phyloP scores from a whole-genome alignment of 2,329 filamentous ascomycete species.

The Xylaria sp. region DNA sequence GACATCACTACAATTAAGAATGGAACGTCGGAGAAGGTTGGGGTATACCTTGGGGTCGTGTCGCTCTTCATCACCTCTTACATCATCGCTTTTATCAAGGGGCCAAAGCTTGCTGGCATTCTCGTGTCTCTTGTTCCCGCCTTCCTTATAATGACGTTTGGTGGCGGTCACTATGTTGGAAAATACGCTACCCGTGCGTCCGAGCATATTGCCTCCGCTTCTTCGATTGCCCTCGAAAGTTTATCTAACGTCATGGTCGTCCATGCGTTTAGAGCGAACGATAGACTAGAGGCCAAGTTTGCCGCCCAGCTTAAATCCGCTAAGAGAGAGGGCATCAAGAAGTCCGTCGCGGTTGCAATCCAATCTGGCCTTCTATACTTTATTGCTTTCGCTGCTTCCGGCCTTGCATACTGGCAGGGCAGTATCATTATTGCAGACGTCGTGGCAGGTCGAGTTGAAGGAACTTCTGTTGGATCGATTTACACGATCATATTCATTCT shows the following conservation, averaged over 20 bases:
- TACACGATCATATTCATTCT: constrained; percentile 74
- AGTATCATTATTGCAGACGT: constrained; percentile 58
- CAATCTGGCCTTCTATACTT: constrained; percentile 74
- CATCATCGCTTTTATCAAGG: constrained; percentile 70
- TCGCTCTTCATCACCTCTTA: constrained; percentile 71
- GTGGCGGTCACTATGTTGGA: constrained; percentile 61
- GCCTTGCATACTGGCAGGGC: constrained; percentile 74
- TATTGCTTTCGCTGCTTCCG: constrained; percentile 72
- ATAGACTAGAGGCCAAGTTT: constrained; percentile 64
- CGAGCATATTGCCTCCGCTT: constrained; percentile 61
- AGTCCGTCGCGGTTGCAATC: constrained; percentile 64
- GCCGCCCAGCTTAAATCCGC: constrained; percentile 59
- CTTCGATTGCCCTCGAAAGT: constrained; percentile 66
- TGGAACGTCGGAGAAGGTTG: constrained; percentile 72
- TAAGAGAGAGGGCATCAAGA: constrained; percentile 63
- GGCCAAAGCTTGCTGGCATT: constrained; percentile 67
- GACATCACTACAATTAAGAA: constrained; percentile 70
- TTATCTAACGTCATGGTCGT: constrained; percentile 65
- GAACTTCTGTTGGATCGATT: constrained; percentile 59
- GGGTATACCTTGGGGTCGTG: constrained; percentile 65
- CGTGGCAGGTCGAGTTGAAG: constrained; percentile 50
- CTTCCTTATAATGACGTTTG: constrained; percentile 65
- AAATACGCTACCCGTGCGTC: constrained; percentile 59
- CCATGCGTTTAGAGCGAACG: constrained; percentile 65
- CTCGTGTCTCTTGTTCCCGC: constrained; percentile 66